These are phyloP conservation scores for Capsicum rhomboideum DNA, from an alignment of 257 asterid species.

Conservation along the genomic window DNA sequence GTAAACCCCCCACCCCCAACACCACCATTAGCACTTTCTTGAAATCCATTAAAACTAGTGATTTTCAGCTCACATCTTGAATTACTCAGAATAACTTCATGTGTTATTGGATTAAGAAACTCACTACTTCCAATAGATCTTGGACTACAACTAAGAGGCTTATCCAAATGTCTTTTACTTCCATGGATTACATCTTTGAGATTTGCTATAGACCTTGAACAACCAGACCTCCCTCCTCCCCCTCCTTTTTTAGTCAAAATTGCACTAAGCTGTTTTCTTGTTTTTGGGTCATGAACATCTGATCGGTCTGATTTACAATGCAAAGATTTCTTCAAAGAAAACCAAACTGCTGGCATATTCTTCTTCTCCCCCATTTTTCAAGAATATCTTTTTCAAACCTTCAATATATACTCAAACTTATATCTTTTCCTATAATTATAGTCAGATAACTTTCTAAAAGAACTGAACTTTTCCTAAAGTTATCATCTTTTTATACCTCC, in stretches of 20 bases:
- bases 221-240: constrained; percentile 45
- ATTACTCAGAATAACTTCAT: constrained; percentile 45
- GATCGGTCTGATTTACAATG: constrained; percentile 59
- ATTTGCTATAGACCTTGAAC: constrained; percentile 67
- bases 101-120: constrained; percentile 52
- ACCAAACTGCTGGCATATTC: constrained; percentile 42
- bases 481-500: not conserved
- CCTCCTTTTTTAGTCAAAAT: constrained; percentile 27
- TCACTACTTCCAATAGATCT: constrained; percentile 73
- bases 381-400: not conserved
- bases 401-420: not conserved
- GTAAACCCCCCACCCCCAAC: constrained; percentile 3
- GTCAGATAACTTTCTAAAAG: not conserved
- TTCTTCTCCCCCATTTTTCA: constrained; percentile 35
- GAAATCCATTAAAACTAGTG: constrained; percentile 39
- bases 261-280: constrained; percentile 27
- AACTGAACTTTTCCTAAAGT: not conserved
- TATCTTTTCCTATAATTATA: not conserved
- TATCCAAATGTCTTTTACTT: constrained; percentile 48
- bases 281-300: constrained; percentile 50
- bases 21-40: constrained; percentile 8
- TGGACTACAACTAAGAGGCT: constrained; percentile 59
- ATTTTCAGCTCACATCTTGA: constrained; percentile 48
- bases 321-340: constrained; percentile 45
- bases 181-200: constrained; percentile 69